Base-by-base conservation (phyloP, 495 filamentous ascomycete species). In the Rhizodiscina lignyota region DNA sequence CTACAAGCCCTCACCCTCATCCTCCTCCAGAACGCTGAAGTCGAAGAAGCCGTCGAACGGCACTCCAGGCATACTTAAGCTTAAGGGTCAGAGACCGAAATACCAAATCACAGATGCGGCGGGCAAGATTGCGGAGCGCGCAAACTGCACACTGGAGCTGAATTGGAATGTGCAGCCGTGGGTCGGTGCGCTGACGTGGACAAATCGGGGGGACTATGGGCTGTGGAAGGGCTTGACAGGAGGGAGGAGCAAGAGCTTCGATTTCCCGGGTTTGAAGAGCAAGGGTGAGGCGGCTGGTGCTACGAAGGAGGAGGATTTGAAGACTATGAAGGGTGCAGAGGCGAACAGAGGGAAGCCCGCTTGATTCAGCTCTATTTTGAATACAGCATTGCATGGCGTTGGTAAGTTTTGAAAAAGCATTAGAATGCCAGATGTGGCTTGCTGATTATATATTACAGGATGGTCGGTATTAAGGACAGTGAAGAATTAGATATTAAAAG, bases 111-210 rank as follows among this genome's bases (percentile, higher is more conserved):
- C 83, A 8, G 83, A 93, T 55, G 77, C 85, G 16, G 68, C 71
- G 5, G 80, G 83, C 34, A 68, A 67, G 49, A 58, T 94, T 41
- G 77, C 80, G 27, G 65, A 72, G 45, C 54, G 66, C 16, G 56
- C 61, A 26, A 79, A 93, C 59, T 82, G 85, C 37, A 77, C 71
- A 21, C 60, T 97, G 32, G 66, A 67, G 36, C 64, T 94, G 27
- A 73, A 83, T 38, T 97, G 86, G 75, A 94, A 94, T 64, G 80
- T 94, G 40, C 89, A 97, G 69, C 89, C 89, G 22, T 94, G 86
- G 83, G 83, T 96, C 16, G 89, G 89, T 16, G 61, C 77, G 17
- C 55, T 96, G 60, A 73, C 73, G 19, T 94, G 86, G 87, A 71
- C 71, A 50, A 70, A 49, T 58, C 65, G 53, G 50, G 39, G 52